These are phyloP conservation scores for Phytophthora pluvialis DNA, from an alignment of 352 stramenopile species.

Conservation along the genomic window DNA sequence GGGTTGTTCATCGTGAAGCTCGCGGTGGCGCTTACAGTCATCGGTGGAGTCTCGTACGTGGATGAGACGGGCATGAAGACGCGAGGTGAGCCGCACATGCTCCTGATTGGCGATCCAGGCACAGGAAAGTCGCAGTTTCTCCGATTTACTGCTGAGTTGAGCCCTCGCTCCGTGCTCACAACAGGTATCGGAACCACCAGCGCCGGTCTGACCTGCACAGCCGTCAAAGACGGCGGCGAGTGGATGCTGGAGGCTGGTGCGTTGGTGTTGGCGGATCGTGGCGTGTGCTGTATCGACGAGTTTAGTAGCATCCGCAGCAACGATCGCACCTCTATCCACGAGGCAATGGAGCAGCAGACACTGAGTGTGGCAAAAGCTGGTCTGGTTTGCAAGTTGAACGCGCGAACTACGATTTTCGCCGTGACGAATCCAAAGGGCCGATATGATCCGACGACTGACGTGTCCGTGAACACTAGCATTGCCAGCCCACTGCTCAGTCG, in stretches of 20 bases:
- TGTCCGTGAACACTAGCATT: constrained; percentile 96
- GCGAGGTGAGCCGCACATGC: constrained; percentile 85
- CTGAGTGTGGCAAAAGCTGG: constrained; percentile 97
- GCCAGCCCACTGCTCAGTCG: constrained; percentile 95
- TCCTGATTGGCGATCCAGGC: constrained; percentile 81
- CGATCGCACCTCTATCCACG: constrained; percentile 94
- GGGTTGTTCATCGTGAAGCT: constrained; percentile 95
- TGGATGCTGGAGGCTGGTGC: constrained; percentile 97
- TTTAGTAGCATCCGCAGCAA: constrained; percentile 96
- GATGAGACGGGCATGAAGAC: constrained; percentile 80
- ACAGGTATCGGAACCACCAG: constrained; percentile 97
- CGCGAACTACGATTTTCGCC: constrained; percentile 95
- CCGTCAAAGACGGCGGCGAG: constrained; percentile 95
- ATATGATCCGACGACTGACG: constrained; percentile 86
- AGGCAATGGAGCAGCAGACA: constrained; percentile 99
- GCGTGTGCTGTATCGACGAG: constrained; percentile 98
- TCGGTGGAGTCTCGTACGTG: constrained; percentile 87
- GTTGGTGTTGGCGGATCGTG: constrained; percentile 90
- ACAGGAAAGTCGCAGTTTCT: constrained; percentile 97
- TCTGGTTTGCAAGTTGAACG: constrained; percentile 97
- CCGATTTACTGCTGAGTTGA: constrained; percentile 95
- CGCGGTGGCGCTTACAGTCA: constrained; percentile 92
- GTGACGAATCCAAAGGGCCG: constrained; percentile 95
- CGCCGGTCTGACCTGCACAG: constrained; percentile 96
- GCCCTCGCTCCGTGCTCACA: constrained; percentile 94